Evolutionary conservation across 805 yeast species (phyloP).

Genomic region (Candida manassasensis): DNA sequence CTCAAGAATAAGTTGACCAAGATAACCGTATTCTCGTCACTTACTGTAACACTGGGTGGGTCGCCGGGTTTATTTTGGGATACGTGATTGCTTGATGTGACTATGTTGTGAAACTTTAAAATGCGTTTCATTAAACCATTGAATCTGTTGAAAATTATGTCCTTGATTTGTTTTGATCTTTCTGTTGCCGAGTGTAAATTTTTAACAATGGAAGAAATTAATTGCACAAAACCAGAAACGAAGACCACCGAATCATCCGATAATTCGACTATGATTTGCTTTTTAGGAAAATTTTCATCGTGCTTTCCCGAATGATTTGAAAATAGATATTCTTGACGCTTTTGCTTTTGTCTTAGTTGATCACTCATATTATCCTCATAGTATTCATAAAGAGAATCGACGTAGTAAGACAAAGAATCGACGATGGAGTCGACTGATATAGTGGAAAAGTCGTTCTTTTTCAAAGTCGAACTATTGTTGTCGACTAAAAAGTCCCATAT

Average conservation of each 20-base stretch:
- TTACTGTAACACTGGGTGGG: conserved; percentile 20
- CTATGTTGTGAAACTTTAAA: conserved; percentile 37
- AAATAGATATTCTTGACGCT: conserved; percentile 30
- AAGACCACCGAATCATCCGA: conserved; percentile 78
- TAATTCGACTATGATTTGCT: conserved; percentile 44
- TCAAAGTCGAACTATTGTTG: conserved; percentile 21
- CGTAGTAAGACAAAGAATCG: conserved; percentile 51
- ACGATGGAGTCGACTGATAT: conserved; percentile 55
- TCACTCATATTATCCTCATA: conserved; percentile 30
- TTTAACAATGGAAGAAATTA: conserved; percentile 42
- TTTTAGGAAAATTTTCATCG: conserved; percentile 23
- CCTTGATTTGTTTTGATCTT: conserved; percentile 21
- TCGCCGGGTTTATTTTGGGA: conserved; percentile 12
- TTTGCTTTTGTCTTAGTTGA: conserved; percentile 27
- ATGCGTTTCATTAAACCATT: conserved; percentile 30
- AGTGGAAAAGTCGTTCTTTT: conserved; percentile 36
- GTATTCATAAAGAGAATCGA: conserved; percentile 39
- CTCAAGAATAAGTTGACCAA: conserved; percentile 40
- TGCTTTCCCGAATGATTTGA: conserved; percentile 11
- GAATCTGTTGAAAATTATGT: conserved; percentile 28
- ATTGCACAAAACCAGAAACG: conserved; percentile 66
- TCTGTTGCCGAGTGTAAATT: conserved; percentile 22
- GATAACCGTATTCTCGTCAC: conserved; percentile 33
- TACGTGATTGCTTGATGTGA: conserved; percentile 11
- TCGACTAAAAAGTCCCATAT: conserved; percentile 37